A percentile compares a stretch with the other conserved stretches of the same genome.
phyloP scores from a whole-genome alignment of 768 basidiomycete genomes.

The Vishniacozyma victoriae region DNA sequence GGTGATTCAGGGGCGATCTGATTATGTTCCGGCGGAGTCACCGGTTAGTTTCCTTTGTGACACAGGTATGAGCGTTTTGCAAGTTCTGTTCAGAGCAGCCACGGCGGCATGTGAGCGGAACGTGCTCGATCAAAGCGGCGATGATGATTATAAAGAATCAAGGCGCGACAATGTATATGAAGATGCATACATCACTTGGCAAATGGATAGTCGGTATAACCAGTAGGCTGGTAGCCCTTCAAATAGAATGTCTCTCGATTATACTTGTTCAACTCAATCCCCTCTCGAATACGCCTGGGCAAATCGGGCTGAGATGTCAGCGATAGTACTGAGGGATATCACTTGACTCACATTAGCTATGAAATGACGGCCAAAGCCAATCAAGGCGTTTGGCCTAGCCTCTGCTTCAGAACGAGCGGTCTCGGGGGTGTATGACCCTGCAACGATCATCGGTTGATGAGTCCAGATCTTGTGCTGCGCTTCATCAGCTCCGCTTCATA shows the following conservation, averaged over 20 bases:
- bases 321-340: not conserved
- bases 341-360: slow-evolving; percentile 4
- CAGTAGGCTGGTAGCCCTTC: no score
- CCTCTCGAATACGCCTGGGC: slow-evolving; percentile 9
- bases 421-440: slow-evolving; percentile 7
- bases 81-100: no score
- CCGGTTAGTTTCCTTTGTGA: no score
- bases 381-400: slow-evolving; percentile 8
- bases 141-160: no score
- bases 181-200: no score
- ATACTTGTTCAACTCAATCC: slow-evolving; percentile 9
- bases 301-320: slow-evolving; percentile 7
- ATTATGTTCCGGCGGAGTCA: no score
- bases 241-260: slow-evolving; percentile 15
- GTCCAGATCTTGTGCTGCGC: slow-evolving; percentile 3
- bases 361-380: slow-evolving; percentile 13
- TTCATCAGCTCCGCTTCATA: slow-evolving; percentile 1
- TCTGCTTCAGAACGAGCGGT: slow-evolving; percentile 3
- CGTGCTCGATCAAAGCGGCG: no score
- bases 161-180: no score
- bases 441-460: slow-evolving; percentile 9
- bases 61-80: no score
- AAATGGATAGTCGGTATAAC: no score
- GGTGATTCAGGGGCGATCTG: no score
- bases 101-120: no score